Percentiles rank a stretch among this genome's conserved stretches.
Evolutionary conservation across 768 basidiomycete species (phyloP).

Genomic region (Russula compacta): DNA sequence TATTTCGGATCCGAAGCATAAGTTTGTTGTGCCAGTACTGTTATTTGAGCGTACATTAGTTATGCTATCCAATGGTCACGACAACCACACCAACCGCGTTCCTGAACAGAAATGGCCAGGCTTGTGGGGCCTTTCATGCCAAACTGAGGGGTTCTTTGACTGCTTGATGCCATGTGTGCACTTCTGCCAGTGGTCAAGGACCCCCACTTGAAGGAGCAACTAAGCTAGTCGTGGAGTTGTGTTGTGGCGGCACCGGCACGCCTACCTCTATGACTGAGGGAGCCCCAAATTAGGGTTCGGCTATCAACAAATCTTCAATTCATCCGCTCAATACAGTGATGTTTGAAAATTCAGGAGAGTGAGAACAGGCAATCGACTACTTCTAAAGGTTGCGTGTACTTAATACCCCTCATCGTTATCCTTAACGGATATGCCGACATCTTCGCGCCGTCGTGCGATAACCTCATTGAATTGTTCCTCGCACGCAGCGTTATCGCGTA

Average conservation of each 20-base stretch:
- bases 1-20: slow-evolving; percentile 83
- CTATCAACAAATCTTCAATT: too few relatives aligned
- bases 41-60: slow-evolving; percentile 2
- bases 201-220: not conserved
- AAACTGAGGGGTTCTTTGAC: not conserved
- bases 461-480: slow-evolving; percentile 16
- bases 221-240: too few relatives aligned
- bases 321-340: too few relatives aligned
- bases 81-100: slow-evolving; percentile 37
- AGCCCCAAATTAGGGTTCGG: slow-evolving; percentile 11
- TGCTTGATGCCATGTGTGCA: slow-evolving; percentile 1
- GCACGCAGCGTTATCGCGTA: not conserved
- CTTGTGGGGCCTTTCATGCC: slow-evolving; percentile 13
- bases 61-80: not conserved
- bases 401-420: slow-evolving; percentile 49
- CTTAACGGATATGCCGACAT: slow-evolving; percentile 21
- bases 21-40: slow-evolving; percentile 43
- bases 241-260: slow-evolving; percentile 38
- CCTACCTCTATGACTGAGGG: too few relatives aligned
- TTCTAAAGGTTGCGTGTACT: slow-evolving; percentile 26
- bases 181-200: not conserved
- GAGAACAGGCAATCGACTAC: not conserved
- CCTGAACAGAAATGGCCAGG: slow-evolving; percentile 32
- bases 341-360: too few relatives aligned
- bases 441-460: slow-evolving; percentile 10